These are phyloP conservation scores for Pleurotus sapidus DNA, from an alignment of 768 basidiomycete species.

Conservation along the genomic window DNA sequence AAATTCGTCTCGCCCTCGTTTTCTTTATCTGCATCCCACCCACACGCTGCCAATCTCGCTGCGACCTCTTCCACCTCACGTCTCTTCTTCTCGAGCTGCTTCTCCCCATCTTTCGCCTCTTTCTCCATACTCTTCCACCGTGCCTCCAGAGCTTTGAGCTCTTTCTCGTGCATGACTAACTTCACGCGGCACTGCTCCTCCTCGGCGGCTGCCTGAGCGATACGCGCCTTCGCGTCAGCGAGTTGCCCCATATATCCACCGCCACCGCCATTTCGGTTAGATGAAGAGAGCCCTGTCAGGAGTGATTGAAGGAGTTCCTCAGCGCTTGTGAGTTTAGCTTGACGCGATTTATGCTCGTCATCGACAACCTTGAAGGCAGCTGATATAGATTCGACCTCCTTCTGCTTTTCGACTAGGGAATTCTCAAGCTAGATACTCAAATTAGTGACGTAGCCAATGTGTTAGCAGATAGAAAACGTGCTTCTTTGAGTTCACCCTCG, in stretches of 20 bases:
- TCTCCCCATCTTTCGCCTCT: conserved; percentile 76
- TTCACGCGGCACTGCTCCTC: conserved; percentile 80
- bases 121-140: conserved; percentile 82
- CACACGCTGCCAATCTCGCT: conserved; percentile 52
- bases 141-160: conserved; percentile 72
- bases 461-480: conserved; percentile 26
- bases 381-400: conserved; percentile 53
- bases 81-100: conserved; percentile 59
- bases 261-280: conserved; percentile 59
- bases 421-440: conserved; percentile 45
- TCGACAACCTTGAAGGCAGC: conserved; percentile 61
- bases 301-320: conserved; percentile 96
- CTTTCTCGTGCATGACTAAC: conserved; percentile 74
- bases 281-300: conserved; percentile 85
- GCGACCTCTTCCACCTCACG: conserved; percentile 56
- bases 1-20: conserved; percentile 48
- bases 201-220: conserved; percentile 77
- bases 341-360: conserved; percentile 59
- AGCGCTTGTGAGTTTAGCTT: conserved; percentile 61
- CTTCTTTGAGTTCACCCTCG: conserved; percentile 59
- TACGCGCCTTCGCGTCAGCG: conserved; percentile 73
- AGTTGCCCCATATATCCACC: conserved; percentile 98
- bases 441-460: background rate
- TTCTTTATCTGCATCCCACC: conserved; percentile 80
- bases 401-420: conserved; percentile 56